phyloP scores from a whole-genome alignment of 176 grass and related monocot genomes.

The Bromus sterilis region DNA sequence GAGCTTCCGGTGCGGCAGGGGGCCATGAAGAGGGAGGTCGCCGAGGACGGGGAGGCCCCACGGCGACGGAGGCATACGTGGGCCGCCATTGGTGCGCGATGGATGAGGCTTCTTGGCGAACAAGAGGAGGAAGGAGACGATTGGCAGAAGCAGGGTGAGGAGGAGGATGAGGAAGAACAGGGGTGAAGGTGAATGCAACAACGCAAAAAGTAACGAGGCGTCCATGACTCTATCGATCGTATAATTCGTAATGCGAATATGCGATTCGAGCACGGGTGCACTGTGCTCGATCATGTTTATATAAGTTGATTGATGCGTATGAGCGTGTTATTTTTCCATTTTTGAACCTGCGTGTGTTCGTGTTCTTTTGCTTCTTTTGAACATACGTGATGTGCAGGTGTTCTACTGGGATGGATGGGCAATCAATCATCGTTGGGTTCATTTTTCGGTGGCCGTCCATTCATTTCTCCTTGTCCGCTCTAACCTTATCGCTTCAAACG shows the following conservation, averaged over 20 bases:
- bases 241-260: too few species aligned
- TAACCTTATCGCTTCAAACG: neutral
- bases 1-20: conserved; percentile 31
- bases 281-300: neutral
- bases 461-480: neutral
- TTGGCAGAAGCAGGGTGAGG: neutral
- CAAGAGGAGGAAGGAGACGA: neutral
- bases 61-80: conserved; percentile 17
- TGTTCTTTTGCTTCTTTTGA: neutral
- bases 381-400: neutral
- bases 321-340: too few species aligned
- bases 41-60: conserved; percentile 45
- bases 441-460: neutral
- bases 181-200: neutral
- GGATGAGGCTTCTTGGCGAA: neutral
- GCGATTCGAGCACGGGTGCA: too few species aligned
- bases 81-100: neutral
- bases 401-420: neutral
- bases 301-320: neutral
- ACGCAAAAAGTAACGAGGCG: neutral
- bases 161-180: neutral
- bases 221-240: neutral
- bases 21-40: conserved; percentile 41
- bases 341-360: too few species aligned
- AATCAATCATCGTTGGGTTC: neutral